A percentile compares a stretch with the other conserved stretches of the same genome.
These are phyloP conservation scores for Dothideomycetes sp. DNA, from an alignment of 2,329 filamentous ascomycete species.

Conservation along the genomic window DNA sequence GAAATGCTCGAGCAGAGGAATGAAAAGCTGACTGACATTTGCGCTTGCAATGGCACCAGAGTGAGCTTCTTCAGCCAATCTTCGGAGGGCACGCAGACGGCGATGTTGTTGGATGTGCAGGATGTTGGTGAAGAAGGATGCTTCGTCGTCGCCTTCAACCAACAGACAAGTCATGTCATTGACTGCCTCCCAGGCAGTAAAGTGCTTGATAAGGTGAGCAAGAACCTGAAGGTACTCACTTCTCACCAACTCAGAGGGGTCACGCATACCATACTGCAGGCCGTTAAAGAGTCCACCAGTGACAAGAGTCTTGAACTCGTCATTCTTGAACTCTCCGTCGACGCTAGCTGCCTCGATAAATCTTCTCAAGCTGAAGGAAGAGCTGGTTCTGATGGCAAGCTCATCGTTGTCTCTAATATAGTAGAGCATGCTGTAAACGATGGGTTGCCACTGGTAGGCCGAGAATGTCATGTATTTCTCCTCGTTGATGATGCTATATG, in stretches of 20 bases:
- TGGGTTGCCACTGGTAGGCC: constrained; percentile 70
- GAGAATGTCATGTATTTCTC: constrained; percentile 52
- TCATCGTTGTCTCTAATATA: constrained; percentile 82
- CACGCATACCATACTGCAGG: constrained; percentile 65
- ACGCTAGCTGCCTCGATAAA: constrained; percentile 58
- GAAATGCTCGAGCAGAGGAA: constrained; percentile 89
- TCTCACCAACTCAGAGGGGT: constrained; percentile 74
- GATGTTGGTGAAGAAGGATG: constrained; percentile 86
- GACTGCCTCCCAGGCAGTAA: constrained; percentile 61
- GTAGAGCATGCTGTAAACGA: constrained; percentile 83
- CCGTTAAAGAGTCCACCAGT: constrained; percentile 61
- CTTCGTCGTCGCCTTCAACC: constrained; percentile 62
- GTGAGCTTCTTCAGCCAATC: constrained; percentile 60
- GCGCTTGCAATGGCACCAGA: constrained; percentile 59
- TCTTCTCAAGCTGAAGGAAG: constrained; percentile 67
- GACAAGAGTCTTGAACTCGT: constrained; percentile 50
- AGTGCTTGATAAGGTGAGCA: constrained; percentile 63
- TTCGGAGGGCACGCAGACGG: constrained; percentile 72
- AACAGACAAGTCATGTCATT: constrained; percentile 66
- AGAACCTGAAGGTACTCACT: constrained; percentile 73
- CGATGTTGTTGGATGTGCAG: constrained; percentile 82
- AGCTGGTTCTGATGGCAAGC: constrained; percentile 73
- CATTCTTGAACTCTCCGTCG: constrained; percentile 33
- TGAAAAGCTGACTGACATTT: constrained; percentile 77
- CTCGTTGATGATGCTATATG: constrained; percentile 64